Conservation (phyloP, 1,139 yeast species). For the Lodderomyces jiufengensis region DNA sequence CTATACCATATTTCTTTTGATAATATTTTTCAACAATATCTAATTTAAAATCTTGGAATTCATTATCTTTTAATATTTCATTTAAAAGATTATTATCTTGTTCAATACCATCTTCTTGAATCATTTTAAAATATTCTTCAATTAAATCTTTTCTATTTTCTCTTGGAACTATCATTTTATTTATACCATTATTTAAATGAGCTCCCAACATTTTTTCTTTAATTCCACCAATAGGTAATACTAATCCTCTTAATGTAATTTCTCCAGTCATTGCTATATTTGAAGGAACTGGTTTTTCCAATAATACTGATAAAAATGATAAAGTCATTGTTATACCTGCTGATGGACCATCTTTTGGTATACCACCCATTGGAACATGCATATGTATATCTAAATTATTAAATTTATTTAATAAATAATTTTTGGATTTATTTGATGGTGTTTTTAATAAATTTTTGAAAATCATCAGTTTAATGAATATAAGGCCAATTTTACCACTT, state of each 20-base stretch:
- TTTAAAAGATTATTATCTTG: slow-evolving; percentile 24
- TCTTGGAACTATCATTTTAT: slow-evolving; percentile 63
- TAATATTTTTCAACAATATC: slow-evolving; percentile 48
- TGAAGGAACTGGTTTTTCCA: slow-evolving; percentile 63
- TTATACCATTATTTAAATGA: slow-evolving; percentile 55
- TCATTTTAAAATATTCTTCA: slow-evolving; percentile 43
- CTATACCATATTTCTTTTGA: slow-evolving; percentile 50
- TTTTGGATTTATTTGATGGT: slow-evolving; percentile 15
- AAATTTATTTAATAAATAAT: slow-evolving; percentile 36
- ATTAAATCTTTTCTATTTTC: slow-evolving; percentile 70
- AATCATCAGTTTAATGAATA: slow-evolving; percentile 64
- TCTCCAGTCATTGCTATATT: slow-evolving; percentile 93
- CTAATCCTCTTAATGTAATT: slow-evolving; percentile 80
- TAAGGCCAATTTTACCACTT: slow-evolving; percentile 75
- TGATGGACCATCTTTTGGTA: slow-evolving; percentile 89
- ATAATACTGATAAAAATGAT: slow-evolving; percentile 67
- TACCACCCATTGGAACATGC: slow-evolving; percentile 88
- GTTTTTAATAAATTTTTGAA: slow-evolving; percentile 30
- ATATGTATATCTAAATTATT: slow-evolving; percentile 65
- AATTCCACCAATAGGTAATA: slow-evolving; percentile 86
- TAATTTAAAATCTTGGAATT: slow-evolving; percentile 24
- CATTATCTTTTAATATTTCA: slow-evolving; percentile 37
- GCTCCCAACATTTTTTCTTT: slow-evolving; percentile 85
- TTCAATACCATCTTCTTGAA: slow-evolving; percentile 26
- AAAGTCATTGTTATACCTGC: slow-evolving; percentile 92